Evolutionary conservation across 2,329 filamentous ascomycete genomes (phyloP).

Genomic region (Calonectria crousiana): DNA sequence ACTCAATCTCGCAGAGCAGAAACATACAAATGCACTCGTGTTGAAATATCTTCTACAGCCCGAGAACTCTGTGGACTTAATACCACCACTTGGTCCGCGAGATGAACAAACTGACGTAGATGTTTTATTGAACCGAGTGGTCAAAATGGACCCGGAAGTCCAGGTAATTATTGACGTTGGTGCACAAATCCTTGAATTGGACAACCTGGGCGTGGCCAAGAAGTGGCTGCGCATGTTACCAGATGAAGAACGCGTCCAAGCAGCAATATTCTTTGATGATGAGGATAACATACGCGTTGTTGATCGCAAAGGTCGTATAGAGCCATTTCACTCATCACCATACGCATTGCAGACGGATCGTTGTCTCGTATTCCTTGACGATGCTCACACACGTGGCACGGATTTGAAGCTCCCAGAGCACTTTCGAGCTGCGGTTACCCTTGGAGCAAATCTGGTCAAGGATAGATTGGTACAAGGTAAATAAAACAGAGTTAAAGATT

Average conservation of each 20-base stretch:
- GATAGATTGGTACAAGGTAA: conserved; percentile 78
- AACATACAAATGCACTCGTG: conserved; percentile 77
- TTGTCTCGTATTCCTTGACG: conserved; percentile 77
- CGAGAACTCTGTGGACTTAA: conserved; percentile 56
- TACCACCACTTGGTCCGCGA: conserved; percentile 1
- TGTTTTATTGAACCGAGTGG: conserved; percentile 58
- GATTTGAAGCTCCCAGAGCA: conserved; percentile 71
- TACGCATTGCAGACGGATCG: conserved; percentile 60
- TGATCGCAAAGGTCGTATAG: conserved; percentile 58
- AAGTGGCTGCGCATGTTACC: conserved; percentile 60
- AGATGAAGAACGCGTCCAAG: conserved; percentile 27
- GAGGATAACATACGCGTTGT: conserved; percentile 66
- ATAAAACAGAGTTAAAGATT: conserved; percentile 14
- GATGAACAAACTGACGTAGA: conserved; percentile 43
- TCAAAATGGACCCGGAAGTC: conserved; percentile 51
- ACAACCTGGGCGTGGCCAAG: conserved; percentile 65
- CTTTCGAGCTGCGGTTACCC: conserved; percentile 74
- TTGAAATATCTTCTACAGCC: conserved; percentile 67
- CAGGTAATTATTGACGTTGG: conserved; percentile 79
- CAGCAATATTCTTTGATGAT: conserved; percentile 67
- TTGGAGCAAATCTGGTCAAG: conserved; percentile 75
- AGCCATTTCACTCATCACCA: conserved; percentile 68
- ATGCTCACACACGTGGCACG: conserved; percentile 77
- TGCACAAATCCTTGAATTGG: conserved; percentile 75
- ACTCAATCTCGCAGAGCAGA: conserved; percentile 64